Evolutionary conservation across 2,329 filamentous ascomycete genomes (phyloP).

Genomic region (Xenosphaeropsis pyriputrescens): DNA sequence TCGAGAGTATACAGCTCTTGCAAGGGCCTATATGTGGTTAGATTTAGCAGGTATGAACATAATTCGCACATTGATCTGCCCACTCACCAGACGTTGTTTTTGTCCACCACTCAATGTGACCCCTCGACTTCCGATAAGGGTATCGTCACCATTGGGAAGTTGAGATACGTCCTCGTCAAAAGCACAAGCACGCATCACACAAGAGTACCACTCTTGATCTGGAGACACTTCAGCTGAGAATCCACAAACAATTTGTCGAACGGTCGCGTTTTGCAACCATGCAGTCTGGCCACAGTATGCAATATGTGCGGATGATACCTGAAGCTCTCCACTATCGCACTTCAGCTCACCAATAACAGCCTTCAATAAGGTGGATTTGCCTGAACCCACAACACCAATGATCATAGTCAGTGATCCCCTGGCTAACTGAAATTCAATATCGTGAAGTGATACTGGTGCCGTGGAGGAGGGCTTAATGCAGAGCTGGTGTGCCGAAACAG

Average conservation of each 20-base stretch:
- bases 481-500: neutral
- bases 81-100: conserved; percentile 7
- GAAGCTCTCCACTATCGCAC: conserved; percentile 2
- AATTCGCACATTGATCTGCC: too few species aligned
- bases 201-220: conserved; percentile 9
- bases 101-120: conserved; percentile 15
- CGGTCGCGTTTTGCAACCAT: conserved; percentile 9
- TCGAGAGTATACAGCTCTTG: conserved; percentile 26
- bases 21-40: conserved; percentile 16
- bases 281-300: conserved; percentile 8
- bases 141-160: conserved; percentile 11
- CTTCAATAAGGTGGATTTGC: conserved; percentile 10
- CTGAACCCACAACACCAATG: conserved; percentile 12
- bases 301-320: conserved; percentile 1
- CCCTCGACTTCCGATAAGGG: conserved; percentile 14
- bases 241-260: conserved; percentile 15
- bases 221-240: conserved; percentile 3
- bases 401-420: conserved; percentile 2
- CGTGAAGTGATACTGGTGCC: neutral
- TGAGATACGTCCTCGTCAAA: conserved; percentile 7
- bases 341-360: conserved; percentile 8
- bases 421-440: neutral
- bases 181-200: conserved; percentile 8
- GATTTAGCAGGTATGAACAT: too few species aligned
- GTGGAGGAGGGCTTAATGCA: neutral